Evolutionary conservation across 164 flowering plant species (phyloP).

Genomic region (Stephania japonica): DNA sequence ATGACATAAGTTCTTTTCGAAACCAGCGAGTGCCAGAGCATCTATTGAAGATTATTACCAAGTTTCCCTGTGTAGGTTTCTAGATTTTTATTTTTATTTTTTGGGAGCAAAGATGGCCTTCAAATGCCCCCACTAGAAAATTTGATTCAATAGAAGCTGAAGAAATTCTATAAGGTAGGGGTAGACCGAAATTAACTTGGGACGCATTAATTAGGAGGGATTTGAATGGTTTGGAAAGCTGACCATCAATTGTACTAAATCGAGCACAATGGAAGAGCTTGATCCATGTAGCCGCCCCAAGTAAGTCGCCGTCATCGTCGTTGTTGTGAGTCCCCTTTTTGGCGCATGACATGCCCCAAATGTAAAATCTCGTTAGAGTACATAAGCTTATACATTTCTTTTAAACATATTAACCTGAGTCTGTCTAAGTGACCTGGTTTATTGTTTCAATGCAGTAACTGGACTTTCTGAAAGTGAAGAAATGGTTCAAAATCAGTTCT

Average conservation of each 20-base stretch:
- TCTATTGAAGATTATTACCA: neutral
- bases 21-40: neutral
- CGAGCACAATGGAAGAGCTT: no score
- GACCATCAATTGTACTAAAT: no score
- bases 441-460: slow-evolving; percentile 42
- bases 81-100: neutral
- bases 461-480: slow-evolving; percentile 72
- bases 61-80: neutral
- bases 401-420: neutral
- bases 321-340: neutral
- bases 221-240: no score
- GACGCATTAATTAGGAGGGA: no score
- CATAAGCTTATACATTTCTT: neutral
- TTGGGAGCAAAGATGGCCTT: neutral
- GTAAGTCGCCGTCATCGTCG: no score
- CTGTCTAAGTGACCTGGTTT: neutral
- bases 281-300: no score
- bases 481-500: slow-evolving; percentile 71
- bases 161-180: no score
- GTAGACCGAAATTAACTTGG: no score
- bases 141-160: no score
- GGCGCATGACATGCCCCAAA: neutral
- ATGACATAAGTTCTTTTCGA: neutral
- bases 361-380: neutral
- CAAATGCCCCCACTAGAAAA: no score